These are phyloP conservation scores for Rutstroemia sydowiana DNA, from an alignment of 2,329 filamentous ascomycete species.

Conservation along the genomic window DNA sequence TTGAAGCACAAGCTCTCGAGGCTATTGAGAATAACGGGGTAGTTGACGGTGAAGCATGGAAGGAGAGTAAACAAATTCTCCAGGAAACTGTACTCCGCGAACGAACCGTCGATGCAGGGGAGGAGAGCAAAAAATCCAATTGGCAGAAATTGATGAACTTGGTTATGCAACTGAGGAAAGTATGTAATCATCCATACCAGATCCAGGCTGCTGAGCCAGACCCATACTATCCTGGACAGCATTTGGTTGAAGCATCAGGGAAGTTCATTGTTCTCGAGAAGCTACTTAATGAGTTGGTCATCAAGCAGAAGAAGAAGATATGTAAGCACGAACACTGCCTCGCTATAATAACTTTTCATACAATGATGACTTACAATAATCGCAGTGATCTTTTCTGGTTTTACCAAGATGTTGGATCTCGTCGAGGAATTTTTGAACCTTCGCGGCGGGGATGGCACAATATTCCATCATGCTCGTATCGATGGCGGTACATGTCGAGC, in stretches of 20 bases:
- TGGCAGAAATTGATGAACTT: conserved; percentile 74
- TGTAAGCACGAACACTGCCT: conserved; percentile 50
- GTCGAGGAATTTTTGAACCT: conserved; percentile 74
- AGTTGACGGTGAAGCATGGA: conserved; percentile 36
- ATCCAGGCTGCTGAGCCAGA: conserved; percentile 25
- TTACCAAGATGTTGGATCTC: conserved; percentile 79
- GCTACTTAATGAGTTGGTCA: conserved; percentile 72
- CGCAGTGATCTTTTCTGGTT: conserved; percentile 82
- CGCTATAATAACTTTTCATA: background rate
- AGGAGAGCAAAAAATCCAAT: conserved; percentile 27
- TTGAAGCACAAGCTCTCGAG: conserved; percentile 29
- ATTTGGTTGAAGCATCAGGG: conserved; percentile 80
- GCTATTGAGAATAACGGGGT: conserved; percentile 28
- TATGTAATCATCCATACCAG: conserved; percentile 76
- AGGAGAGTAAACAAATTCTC: conserved; percentile 38
- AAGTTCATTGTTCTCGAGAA: conserved; percentile 79
- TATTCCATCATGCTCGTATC: conserved; percentile 66
- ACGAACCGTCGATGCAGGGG: conserved; percentile 14
- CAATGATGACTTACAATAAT: background rate
- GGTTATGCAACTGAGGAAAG: conserved; percentile 87
- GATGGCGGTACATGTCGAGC: conserved; percentile 73
- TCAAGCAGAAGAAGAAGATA: conserved; percentile 63
- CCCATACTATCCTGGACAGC: conserved; percentile 66
- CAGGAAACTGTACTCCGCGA: conserved; percentile 34
- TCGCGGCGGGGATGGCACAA: conserved; percentile 48